Conservation (phyloP, 805 yeast genomes). For the Saturnispora quitensis region DNA sequence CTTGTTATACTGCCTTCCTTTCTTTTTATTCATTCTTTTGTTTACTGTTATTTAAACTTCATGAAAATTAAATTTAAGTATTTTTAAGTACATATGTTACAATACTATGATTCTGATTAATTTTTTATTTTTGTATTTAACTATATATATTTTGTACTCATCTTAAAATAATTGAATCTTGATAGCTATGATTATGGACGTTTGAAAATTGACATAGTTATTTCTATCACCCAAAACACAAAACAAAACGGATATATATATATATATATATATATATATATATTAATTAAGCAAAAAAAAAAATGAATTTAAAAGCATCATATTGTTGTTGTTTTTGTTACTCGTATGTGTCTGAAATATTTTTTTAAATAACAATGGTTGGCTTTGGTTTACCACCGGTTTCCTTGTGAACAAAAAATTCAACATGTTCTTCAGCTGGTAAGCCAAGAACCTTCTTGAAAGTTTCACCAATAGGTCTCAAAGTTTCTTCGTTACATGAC, state of each 20-base stretch:
- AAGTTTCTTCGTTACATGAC: slow-evolving; percentile 53
- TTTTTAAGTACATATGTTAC: too few species aligned
- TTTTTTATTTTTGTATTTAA: not conserved
- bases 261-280: not conserved
- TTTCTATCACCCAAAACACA: not conserved
- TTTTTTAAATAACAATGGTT: slow-evolving; percentile 14
- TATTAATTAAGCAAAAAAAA: slow-evolving; percentile 2
- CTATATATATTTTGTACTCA: not conserved
- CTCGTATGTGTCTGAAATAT: not conserved
- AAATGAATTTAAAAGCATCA: not conserved
- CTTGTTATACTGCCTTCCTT: not conserved
- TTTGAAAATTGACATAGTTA: not conserved
- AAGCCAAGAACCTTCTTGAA: slow-evolving; percentile 80
- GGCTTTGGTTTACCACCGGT: slow-evolving; percentile 25
- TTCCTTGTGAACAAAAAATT: slow-evolving; percentile 65
- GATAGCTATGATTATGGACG: slow-evolving; percentile 3
- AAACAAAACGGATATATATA: not conserved
- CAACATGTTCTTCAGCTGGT: slow-evolving; percentile 65
- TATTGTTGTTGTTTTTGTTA: not conserved
- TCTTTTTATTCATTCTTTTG: not conserved
- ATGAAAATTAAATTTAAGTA: not conserved
- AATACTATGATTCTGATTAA: not conserved
- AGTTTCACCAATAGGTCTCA: slow-evolving; percentile 71
- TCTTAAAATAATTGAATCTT: not conserved
- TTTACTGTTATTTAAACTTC: not conserved